Evolutionary conservation across 768 basidiomycete genomes (phyloP).

Genomic region (Amanita inopinata): DNA sequence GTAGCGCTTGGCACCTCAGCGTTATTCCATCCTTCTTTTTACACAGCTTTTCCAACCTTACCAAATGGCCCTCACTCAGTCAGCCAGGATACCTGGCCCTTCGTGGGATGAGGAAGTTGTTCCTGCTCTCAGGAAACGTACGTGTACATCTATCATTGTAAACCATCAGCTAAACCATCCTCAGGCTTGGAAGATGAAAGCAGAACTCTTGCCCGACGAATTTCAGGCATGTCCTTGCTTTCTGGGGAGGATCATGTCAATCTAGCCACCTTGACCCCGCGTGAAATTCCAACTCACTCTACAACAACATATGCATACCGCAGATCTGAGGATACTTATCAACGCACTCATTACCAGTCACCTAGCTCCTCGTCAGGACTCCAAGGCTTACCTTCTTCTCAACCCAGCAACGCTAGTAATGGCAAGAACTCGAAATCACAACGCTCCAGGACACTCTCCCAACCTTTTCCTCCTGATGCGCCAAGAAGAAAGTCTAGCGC

Average conservation of each 20-base stretch:
- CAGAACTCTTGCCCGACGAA: conserved; percentile 62
- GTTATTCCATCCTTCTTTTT: conserved; percentile 3
- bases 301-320: conserved; percentile 5
- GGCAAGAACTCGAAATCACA: conserved; percentile 26
- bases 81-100: conserved; percentile 33
- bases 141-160: conserved; percentile 16
- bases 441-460: conserved; percentile 58
- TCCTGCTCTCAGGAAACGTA: conserved; percentile 72
- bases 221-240: conserved; percentile 63
- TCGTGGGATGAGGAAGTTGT: conserved; percentile 81
- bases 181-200: conserved; percentile 77
- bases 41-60: conserved; percentile 2
- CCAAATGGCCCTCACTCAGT: conserved; percentile 34
- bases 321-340: conserved; percentile 8
- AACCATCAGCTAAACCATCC: conserved; percentile 10
- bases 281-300: conserved; percentile 4
- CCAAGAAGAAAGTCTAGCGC: conserved; percentile 23
- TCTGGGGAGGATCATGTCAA: conserved; percentile 36
- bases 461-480: conserved; percentile 40
- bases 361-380: background rate
- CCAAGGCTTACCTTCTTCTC: conserved; percentile 14
- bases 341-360: conserved; percentile 2
- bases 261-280: conserved; percentile 12
- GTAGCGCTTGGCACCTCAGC: background rate
- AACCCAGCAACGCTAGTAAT: background rate